Conservation (phyloP, 2,329 filamentous ascomycete genomes). For the Xylogone sp. region DNA sequence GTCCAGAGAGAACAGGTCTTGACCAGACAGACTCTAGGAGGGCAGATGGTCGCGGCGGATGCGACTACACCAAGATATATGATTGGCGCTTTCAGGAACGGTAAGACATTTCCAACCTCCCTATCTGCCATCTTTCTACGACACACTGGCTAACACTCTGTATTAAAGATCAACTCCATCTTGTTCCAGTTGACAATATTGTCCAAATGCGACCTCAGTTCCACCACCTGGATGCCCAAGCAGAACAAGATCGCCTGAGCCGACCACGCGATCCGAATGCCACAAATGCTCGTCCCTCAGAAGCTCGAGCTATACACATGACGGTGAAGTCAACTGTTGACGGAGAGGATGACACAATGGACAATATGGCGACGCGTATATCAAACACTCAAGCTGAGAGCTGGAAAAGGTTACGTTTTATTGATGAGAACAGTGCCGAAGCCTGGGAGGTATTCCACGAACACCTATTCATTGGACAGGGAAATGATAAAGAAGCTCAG, state of each 20-base stretch:
- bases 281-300: conserved; percentile 28
- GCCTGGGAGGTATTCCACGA: conserved; percentile 75
- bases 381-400: conserved; percentile 74
- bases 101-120: conserved; percentile 50
- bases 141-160: conserved; percentile 3
- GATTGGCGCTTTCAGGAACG: conserved; percentile 83
- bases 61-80: conserved; percentile 67
- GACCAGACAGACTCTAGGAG: conserved; percentile 78
- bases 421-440: conserved; percentile 73
- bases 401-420: conserved; percentile 77
- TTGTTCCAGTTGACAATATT: conserved; percentile 77
- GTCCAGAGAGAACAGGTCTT: conserved; percentile 69
- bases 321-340: conserved; percentile 75
- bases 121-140: background rate
- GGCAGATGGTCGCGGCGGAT: conserved; percentile 67
- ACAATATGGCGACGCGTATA: conserved; percentile 73
- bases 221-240: conserved; percentile 83
- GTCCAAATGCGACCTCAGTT: conserved; percentile 89
- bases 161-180: conserved; percentile 71
- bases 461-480: conserved; percentile 53
- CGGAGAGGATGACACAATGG: conserved; percentile 59
- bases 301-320: conserved; percentile 78
- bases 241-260: conserved; percentile 56
- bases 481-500: conserved; percentile 5
- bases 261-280: conserved; percentile 32